Evolutionary conservation across 2,329 filamentous ascomycete species (phyloP), one percentile per base, ranked within the genome.

Genomic region (Sclerotinia sclerotiorum): DNA sequence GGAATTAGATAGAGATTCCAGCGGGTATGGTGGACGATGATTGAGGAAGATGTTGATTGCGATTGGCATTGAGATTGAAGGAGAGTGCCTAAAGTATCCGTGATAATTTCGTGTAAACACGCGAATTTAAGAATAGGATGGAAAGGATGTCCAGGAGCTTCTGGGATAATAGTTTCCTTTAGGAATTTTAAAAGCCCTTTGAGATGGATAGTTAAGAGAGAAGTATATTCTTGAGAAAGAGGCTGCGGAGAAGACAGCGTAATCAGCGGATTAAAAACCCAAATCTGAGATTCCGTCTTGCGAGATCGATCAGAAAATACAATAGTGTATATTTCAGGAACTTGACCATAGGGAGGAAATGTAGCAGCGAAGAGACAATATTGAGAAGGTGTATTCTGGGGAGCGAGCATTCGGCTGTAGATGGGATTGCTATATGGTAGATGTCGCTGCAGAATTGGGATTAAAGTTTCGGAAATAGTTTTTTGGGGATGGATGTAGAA

Each of bases 71-170:
- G 62, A 29, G 3, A 73, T 52, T 42, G 39, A 17, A 2, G 72
- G 74, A 35, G 67, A 2, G 51, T 32, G 2, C 60, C 7, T 0
- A 78, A 32, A 1, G 65, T 27, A 15, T 58, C 46, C 13, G 70
- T 68, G 54, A 74, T 69, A 8, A 49, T 32, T 52, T 71, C 69
- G 56, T 75, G 71, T 2, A 77, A 17, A 68, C 71, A 74, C 2
- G 69, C 72, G 49, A 77, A 75, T 56, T 62, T 70, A 6, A 77
- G 68, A 35, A 69, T 66, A 0, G 72, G 71, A 2, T 68, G 32
- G 68, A 77, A 77, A 3, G 76, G 76, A 72, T 75, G 75, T 2
- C 76, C 76, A 15, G 76, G 76, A 32, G 76, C 76, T 55, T 72
- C 69, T 24, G 72, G 71, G 27, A 77, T 73, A 8, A 60, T 29